Conservation (phyloP, 2,329 filamentous ascomycete genomes). For the Colletotrichum chrysophilum region DNA sequence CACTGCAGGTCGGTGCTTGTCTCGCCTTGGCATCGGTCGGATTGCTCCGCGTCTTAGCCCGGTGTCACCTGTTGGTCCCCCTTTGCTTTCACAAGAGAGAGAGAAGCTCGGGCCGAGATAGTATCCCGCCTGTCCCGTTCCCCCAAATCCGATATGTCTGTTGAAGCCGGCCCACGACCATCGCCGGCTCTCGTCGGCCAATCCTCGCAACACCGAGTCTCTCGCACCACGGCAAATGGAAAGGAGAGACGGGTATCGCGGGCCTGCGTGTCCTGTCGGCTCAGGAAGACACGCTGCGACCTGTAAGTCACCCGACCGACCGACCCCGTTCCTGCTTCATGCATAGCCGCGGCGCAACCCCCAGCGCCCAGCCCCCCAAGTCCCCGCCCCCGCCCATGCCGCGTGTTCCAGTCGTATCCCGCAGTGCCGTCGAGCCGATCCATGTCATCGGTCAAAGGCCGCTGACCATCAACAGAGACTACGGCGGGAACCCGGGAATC, state of each 20-base stretch:
- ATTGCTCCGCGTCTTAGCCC: background rate
- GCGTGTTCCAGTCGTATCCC: background rate
- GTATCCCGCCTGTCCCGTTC: background rate
- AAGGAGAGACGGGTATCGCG: slow-evolving; percentile 34
- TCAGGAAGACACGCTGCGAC: slow-evolving; percentile 36
- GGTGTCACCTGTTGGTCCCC: background rate
- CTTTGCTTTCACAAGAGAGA: background rate
- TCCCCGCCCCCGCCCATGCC: background rate
- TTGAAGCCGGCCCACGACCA: background rate
- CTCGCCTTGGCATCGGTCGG: background rate
- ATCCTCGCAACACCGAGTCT: background rate
- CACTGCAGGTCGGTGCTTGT: background rate
- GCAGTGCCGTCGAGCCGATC: background rate
- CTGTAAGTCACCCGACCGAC: slow-evolving; percentile 27
- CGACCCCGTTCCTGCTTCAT: background rate
- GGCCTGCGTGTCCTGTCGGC: slow-evolving; percentile 35
- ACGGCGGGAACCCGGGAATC: slow-evolving; percentile 36
- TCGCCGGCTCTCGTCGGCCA: background rate
- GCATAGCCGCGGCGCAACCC: background rate
- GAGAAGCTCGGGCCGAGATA: background rate
- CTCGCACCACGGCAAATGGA: slow-evolving; percentile 14
- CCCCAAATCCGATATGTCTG: background rate
- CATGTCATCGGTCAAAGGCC: background rate
- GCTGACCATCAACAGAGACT: slow-evolving; percentile 28
- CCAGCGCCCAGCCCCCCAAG: background rate